A percentile compares a stretch with the other conserved stretches of the same genome.
These are phyloP conservation scores for Sphagnurus paluster DNA, from an alignment of 1,284 basidiomycete genomes.

Conservation along the genomic window DNA sequence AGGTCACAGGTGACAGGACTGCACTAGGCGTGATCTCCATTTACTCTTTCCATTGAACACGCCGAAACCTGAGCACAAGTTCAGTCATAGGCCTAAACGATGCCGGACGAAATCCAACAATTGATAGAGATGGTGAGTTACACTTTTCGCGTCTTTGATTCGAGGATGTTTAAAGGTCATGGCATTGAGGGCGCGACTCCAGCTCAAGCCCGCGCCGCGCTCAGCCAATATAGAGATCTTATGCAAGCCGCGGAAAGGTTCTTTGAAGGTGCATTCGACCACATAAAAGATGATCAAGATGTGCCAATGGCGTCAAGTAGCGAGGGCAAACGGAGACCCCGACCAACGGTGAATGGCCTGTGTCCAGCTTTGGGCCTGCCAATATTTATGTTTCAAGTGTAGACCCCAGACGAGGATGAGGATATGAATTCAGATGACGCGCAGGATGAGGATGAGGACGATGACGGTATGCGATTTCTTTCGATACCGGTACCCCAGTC, in stretches of 20 bases:
- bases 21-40: too few species aligned
- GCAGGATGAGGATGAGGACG: constrained; percentile 50
- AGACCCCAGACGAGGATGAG: constrained; percentile 59
- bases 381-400: constrained; percentile 9
- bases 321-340: constrained; percentile 19
- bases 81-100: too few species aligned
- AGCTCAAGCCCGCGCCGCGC: constrained; percentile 76
- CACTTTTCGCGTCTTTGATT: constrained; percentile 3
- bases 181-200: constrained; percentile 67
- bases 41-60: background rate
- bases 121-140: constrained; percentile 58
- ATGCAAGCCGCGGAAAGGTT: constrained; percentile 88
- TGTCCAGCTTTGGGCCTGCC: constrained; percentile 8
- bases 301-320: constrained; percentile 32
- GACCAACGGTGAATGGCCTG: constrained; percentile 19
- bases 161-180: background rate
- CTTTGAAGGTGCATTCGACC: constrained; percentile 79
- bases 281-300: constrained; percentile 65
- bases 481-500: constrained; percentile 5
- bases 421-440: constrained; percentile 37
- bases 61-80: too few species aligned
- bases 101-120: constrained; percentile 46
- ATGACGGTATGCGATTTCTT: constrained; percentile 44
- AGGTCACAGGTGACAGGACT: too few species aligned
- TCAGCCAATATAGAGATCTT: constrained; percentile 78